A percentile compares a stretch with the other conserved stretches of the same genome.
phyloP scores from a whole-genome alignment of 1,284 basidiomycete genomes.

The Ceratobasidium theobromae region DNA sequence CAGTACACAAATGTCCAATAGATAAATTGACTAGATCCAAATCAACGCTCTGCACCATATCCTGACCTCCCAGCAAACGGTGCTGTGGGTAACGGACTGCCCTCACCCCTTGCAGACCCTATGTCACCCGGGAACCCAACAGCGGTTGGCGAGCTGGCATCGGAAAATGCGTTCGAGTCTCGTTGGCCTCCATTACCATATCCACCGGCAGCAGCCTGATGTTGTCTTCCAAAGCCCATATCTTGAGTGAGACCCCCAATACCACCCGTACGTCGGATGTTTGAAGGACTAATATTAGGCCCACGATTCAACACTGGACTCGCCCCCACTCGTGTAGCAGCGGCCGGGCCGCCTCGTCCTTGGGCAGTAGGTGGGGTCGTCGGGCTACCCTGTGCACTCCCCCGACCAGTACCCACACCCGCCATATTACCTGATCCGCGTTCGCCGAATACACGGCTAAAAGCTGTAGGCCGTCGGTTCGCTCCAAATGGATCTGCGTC shows the following conservation, averaged over 20 bases:
- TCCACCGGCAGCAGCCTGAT: background rate
- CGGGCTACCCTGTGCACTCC: background rate
- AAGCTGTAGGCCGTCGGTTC: constrained; percentile 19
- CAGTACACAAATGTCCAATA: constrained; percentile 14
- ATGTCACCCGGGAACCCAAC: constrained; percentile 22
- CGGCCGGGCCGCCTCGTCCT: no score
- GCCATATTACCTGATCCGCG: background rate
- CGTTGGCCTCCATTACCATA: background rate
- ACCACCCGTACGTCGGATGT: background rate
- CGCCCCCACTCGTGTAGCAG: no score
- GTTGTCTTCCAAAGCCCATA: constrained; percentile 29
- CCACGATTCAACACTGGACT: background rate
- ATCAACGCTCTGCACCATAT: constrained; percentile 3
- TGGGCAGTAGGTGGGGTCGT: background rate
- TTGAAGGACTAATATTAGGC: background rate
- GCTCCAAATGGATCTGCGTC: constrained; percentile 21
- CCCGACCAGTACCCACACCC: background rate
- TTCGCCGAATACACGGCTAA: constrained; percentile 26
- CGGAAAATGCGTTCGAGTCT: constrained; percentile 9
- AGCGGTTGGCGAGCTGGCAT: constrained; percentile 10
- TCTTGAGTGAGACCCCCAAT: background rate
- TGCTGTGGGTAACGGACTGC: constrained; percentile 4
- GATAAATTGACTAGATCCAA: background rate
- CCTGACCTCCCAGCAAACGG: constrained; percentile 27
- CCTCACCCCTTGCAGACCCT: constrained; percentile 12